Evolutionary conservation across 345 rosid species (phyloP).

Genomic region (Salix brachista): DNA sequence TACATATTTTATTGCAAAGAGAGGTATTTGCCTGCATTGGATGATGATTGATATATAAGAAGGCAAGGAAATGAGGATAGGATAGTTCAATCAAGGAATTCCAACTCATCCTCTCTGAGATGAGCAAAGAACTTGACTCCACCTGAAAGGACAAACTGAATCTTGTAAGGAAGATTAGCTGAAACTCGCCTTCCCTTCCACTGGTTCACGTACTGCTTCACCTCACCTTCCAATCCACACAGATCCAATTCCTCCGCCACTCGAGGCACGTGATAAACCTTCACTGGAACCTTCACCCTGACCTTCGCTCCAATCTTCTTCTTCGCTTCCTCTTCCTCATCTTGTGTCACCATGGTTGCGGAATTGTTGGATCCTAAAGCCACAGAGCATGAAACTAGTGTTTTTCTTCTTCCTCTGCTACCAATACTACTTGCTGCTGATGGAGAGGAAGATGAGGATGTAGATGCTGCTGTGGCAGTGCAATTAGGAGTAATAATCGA

Average conservation of each 20-base stretch:
- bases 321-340: constrained; percentile 22
- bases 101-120: constrained; percentile 85
- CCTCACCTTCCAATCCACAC: constrained; percentile 67
- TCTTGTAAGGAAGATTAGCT: constrained; percentile 79
- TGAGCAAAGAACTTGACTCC: constrained; percentile 87
- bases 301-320: constrained; percentile 60
- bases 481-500: not conserved
- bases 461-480: not conserved
- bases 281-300: constrained; percentile 71
- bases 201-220: constrained; percentile 61
- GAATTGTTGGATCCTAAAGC: constrained; percentile 8
- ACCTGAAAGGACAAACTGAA: constrained; percentile 61
- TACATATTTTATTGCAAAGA: not conserved
- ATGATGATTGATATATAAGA: not conserved
- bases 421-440: not conserved
- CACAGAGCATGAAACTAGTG: not conserved
- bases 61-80: not conserved
- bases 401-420: not conserved
- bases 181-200: constrained; percentile 84
- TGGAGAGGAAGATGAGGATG: not conserved
- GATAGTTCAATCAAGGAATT: constrained; percentile 36
- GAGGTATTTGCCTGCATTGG: not conserved
- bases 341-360: not conserved
- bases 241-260: constrained; percentile 75
- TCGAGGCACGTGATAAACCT: constrained; percentile 79